These are phyloP conservation scores for Alliaria petiolata DNA, from an alignment of 345 rosid species.

Conservation along the genomic window DNA sequence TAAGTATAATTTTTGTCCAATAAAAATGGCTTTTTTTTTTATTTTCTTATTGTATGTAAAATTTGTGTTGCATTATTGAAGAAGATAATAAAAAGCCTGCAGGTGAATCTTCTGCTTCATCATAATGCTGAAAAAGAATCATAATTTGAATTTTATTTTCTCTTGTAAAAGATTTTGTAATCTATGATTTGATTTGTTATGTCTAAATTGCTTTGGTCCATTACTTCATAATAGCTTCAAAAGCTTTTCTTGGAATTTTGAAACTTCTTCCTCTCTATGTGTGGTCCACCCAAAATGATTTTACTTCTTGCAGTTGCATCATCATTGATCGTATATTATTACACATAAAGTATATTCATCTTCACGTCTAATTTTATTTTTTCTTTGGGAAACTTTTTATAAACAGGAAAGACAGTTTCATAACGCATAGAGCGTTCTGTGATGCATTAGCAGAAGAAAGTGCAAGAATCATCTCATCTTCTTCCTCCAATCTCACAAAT, in stretches of 20 bases:
- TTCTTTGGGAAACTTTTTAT: not conserved
- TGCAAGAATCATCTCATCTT: constrained; percentile 44
- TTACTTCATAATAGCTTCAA: constrained; percentile 9
- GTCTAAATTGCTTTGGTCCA: constrained; percentile 16
- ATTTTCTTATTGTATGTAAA: constrained; percentile 18
- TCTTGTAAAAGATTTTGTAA: not conserved
- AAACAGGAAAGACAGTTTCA: constrained; percentile 80
- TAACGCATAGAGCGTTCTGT: constrained; percentile 87
- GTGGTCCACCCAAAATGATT: constrained; percentile 6
- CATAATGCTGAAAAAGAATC: constrained; percentile 39
- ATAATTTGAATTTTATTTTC: constrained; percentile 1
- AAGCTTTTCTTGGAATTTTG: constrained; percentile 26
- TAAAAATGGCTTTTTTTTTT: constrained; percentile 3
- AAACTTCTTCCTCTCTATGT: constrained; percentile 18
- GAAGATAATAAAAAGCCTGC: constrained; percentile 32
- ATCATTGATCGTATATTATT: not conserved
- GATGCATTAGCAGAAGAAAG: constrained; percentile 84
- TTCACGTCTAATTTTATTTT: not conserved
- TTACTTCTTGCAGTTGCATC: constrained; percentile 33
- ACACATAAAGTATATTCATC: not conserved
- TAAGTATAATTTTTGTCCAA: constrained; percentile 20
- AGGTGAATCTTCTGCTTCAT: constrained; percentile 35
- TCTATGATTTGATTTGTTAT: constrained; percentile 9
- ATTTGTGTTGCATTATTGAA: constrained; percentile 17
- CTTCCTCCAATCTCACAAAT: constrained; percentile 33